Evolutionary conservation across 305 asterid genomes (phyloP).

Genomic region (Coffea humblotiana): DNA sequence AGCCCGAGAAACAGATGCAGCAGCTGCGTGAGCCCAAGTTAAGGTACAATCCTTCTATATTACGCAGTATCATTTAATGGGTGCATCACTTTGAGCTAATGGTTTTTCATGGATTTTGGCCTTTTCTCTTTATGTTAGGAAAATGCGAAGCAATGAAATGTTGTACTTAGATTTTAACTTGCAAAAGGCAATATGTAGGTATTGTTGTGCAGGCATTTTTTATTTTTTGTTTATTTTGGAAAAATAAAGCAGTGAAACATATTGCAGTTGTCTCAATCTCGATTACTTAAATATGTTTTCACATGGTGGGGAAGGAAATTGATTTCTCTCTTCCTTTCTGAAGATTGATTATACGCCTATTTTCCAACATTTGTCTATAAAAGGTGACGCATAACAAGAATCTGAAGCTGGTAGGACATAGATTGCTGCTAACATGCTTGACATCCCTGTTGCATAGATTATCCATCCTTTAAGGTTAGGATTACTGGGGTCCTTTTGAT

Average conservation of each 20-base stretch:
- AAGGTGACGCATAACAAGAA: neutral
- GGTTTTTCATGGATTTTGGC: neutral
- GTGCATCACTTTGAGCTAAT: neutral
- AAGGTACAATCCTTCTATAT: constrained; percentile 41
- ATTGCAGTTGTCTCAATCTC: neutral
- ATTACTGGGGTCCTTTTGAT: neutral
- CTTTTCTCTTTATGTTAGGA: no score
- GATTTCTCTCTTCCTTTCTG: neutral
- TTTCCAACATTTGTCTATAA: neutral
- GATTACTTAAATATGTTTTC: neutral
- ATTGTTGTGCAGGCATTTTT: neutral
- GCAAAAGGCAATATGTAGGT: neutral
- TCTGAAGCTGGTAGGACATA: neutral
- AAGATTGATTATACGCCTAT: neutral
- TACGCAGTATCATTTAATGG: neutral
- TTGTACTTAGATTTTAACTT: neutral
- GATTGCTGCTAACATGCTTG: neutral
- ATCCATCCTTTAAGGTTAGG: neutral
- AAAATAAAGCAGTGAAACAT: neutral
- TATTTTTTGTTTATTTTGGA: neutral
- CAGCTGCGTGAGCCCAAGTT: constrained; percentile 55
- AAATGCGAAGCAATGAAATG: constrained; percentile 3
- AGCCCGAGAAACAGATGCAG: constrained; percentile 31
- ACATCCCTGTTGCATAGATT: neutral
- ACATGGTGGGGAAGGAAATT: neutral